phyloP scores from a whole-genome alignment of 2,329 filamentous ascomycete genomes.

The Apiospora marii region DNA sequence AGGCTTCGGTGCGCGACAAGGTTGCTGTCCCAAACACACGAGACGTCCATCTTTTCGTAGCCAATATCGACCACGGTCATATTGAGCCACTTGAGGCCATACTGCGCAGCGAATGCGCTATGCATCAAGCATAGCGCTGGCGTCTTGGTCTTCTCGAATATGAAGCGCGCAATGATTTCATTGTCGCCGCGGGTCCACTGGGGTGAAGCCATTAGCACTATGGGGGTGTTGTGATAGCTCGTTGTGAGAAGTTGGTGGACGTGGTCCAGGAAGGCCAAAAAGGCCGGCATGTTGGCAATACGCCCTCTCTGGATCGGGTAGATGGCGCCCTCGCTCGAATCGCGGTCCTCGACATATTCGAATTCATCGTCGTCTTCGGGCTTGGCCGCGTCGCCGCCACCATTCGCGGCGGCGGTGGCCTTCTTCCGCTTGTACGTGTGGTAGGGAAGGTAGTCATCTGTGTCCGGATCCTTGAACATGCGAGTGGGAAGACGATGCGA shows the following conservation, averaged over 20 bases:
- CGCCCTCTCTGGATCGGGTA: constrained; percentile 79
- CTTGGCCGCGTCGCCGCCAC: constrained; percentile 47
- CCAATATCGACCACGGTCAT: constrained; percentile 93
- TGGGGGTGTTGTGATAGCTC: constrained; percentile 94
- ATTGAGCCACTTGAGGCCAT: constrained; percentile 77
- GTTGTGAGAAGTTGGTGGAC: constrained; percentile 89
- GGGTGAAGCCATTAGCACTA: constrained; percentile 88
- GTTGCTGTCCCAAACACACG: constrained; percentile 84
- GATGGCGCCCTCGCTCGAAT: constrained; percentile 86
- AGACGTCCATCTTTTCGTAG: constrained; percentile 90
- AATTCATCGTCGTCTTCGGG: constrained; percentile 61
- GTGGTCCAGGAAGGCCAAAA: constrained; percentile 92
- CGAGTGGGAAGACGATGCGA: constrained; percentile 85
- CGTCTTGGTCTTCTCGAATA: constrained; percentile 97
- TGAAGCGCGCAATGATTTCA: constrained; percentile 88
- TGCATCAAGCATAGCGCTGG: constrained; percentile 92
- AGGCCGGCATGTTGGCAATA: constrained; percentile 90
- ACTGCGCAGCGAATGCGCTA: constrained; percentile 85
- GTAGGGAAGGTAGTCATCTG: constrained; percentile 78
- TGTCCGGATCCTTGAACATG: constrained; percentile 89
- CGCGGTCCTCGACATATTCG: constrained; percentile 87
- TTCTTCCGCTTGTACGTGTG: constrained; percentile 75
- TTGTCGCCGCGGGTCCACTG: constrained; percentile 89
- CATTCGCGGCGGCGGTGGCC: constrained; percentile 35
- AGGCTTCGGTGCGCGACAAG: constrained; percentile 73